Evolutionary conservation across 805 yeast species (phyloP), one percentile per base, ranked within the genome.

Genomic region (Brettanomyces sp.): DNA sequence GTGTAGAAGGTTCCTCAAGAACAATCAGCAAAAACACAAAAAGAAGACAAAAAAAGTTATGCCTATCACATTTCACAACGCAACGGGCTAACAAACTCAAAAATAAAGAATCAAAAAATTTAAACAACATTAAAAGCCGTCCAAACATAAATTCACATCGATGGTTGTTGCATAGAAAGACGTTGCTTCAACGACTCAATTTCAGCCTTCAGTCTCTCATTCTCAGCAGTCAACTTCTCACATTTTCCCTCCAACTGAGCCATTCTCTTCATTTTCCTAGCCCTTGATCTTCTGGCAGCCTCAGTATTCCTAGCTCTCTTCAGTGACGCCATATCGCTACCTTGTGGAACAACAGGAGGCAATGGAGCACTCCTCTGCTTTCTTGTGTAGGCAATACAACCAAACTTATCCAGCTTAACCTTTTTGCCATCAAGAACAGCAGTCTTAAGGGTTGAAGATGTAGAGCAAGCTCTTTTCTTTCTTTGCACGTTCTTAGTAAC

Each of bases 301-400:
- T 89, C 96, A n/a, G 91, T 91, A 75, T 93, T 91, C 66, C 91
- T 82, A 7, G 98, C 98, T 63, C 98, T 82, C 70, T 91, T 91
- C 57, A 85, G 64, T 41, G 87, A 77, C 47, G 74, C 76, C n/a
- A 82, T 77, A 63, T 89, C 95, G 42, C 62, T 66, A 24, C 70
- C 62, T 40, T 74, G 76, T 32, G 77, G 72, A 41, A 76, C 75
- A 46, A 89, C 73, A 8, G 95, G 95, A 54, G 73, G 69, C 64
- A 88, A 72, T 7, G 95, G 95, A 48, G 70, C 67, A 28, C 76
- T 52, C 57, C 95, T 79, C 54, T 78, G 85, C 71, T 88, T 89
- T 63, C 89, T 79, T 55, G 80, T 77, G 72, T 86, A 87, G 41
- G 83, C 67, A 43, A 85, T 79, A 57, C 82, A 75, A 36, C 95